These are phyloP conservation scores for Radiomyces spectabilis DNA, from an alignment of 192 early-diverging fungal species.

Conservation along the genomic window DNA sequence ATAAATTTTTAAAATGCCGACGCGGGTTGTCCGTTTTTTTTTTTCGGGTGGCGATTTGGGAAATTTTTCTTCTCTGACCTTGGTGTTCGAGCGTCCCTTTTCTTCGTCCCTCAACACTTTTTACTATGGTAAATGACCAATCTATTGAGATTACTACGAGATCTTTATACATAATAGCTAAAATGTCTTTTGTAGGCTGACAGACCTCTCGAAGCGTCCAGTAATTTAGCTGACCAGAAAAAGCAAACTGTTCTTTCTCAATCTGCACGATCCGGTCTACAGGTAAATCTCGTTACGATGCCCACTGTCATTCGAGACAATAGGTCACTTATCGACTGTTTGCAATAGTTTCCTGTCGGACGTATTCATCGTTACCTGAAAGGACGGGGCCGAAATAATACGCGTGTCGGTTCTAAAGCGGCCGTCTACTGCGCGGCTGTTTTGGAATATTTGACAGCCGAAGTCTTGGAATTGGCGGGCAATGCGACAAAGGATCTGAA, in stretches of 20 bases:
- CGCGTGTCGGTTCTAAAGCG: conserved; percentile 84
- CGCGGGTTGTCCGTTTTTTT: too few relatives aligned
- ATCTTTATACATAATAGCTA: too few relatives aligned
- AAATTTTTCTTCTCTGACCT: too few relatives aligned
- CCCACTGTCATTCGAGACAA: background rate
- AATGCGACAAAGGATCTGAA: conserved; percentile 89
- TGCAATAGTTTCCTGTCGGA: conserved; percentile 81
- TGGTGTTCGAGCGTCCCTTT: too few relatives aligned
- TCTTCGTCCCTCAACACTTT: too few relatives aligned
- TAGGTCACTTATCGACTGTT: background rate
- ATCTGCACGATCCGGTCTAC: conserved; percentile 53
- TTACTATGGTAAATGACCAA: too few relatives aligned
- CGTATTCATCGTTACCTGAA: conserved; percentile 93
- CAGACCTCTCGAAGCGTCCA: too few relatives aligned
- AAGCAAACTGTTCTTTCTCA: conserved; percentile 46
- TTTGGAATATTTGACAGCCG: conserved; percentile 88
- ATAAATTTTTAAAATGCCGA: too few relatives aligned
- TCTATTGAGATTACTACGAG: too few relatives aligned
- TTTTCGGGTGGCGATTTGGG: too few relatives aligned
- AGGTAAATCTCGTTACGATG: conserved; percentile 29
- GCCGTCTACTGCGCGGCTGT: conserved; percentile 90
- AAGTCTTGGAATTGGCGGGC: conserved; percentile 88
- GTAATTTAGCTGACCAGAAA: too few relatives aligned
- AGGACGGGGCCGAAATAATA: conserved; percentile 67
- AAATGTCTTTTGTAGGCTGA: too few relatives aligned